phyloP scores from a whole-genome alignment of 2,329 filamentous ascomycete genomes.

The Cordyceps farinosa region DNA sequence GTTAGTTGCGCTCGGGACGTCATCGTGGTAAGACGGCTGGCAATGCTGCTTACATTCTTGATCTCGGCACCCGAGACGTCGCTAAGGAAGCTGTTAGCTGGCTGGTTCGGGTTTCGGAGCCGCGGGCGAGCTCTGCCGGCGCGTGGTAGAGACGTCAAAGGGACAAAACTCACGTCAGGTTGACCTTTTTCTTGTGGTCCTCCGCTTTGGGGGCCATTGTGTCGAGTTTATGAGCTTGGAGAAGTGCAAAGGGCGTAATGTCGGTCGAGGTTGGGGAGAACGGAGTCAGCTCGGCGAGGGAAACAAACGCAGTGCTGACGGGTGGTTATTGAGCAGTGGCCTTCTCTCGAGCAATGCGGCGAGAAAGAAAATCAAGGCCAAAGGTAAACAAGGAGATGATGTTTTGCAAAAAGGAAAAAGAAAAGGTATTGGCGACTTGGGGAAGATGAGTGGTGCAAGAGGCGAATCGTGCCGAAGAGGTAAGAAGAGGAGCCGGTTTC shows the following conservation, averaged over 20 bases:
- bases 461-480: slow-evolving; percentile 14
- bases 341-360: slow-evolving; percentile 5
- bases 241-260: slow-evolving; percentile 24
- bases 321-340: not conserved
- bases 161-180: slow-evolving; percentile 64
- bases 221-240: slow-evolving; percentile 29
- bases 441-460: slow-evolving; percentile 18
- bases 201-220: slow-evolving; percentile 68
- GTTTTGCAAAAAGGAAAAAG: not conserved
- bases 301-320: slow-evolving; percentile 14
- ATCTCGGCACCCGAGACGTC: slow-evolving; percentile 85
- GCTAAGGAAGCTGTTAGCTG: slow-evolving; percentile 50
- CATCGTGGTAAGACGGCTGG: slow-evolving; percentile 23
- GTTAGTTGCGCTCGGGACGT: slow-evolving; percentile 30
- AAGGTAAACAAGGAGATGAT: not conserved
- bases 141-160: no score
- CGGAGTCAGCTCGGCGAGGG: slow-evolving; percentile 11
- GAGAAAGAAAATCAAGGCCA: not conserved
- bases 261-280: slow-evolving; percentile 24
- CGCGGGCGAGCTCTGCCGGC: not conserved
- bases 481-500: slow-evolving; percentile 17
- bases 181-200: slow-evolving; percentile 77
- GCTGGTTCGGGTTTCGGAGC: not conserved
- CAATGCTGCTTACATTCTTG: slow-evolving; percentile 64
- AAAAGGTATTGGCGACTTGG: slow-evolving; percentile 7